phyloP scores from a whole-genome alignment of 306 rosid genomes.

The Vigna mungo region DNA sequence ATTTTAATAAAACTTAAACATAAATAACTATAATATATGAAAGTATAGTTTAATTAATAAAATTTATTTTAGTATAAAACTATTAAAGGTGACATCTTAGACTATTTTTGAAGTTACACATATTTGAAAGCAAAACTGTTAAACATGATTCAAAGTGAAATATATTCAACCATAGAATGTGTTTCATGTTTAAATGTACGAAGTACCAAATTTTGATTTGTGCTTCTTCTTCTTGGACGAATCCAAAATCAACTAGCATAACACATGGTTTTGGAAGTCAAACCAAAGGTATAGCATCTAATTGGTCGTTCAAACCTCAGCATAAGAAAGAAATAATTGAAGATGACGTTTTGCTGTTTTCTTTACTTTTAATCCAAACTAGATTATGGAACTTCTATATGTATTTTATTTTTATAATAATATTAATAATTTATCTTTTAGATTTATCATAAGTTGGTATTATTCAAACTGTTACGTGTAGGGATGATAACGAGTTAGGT shows the following conservation, averaged over 20 bases:
- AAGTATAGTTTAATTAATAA: no score
- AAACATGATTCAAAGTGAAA: background rate
- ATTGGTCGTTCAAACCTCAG: background rate
- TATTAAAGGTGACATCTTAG: no score
- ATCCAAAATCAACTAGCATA: background rate
- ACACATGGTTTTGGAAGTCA: background rate
- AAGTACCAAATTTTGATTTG: conserved; percentile 2
- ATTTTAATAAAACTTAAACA: no score
- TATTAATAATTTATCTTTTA: no score
- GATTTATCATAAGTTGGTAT: no score
- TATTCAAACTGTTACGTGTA: no score
- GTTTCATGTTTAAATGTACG: background rate
- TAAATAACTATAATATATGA: no score
- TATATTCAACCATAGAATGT: background rate
- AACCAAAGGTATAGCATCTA: background rate
- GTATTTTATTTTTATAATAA: no score
- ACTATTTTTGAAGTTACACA: no score
- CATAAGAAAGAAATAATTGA: background rate
- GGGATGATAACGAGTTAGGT: no score
- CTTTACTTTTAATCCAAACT: background rate
- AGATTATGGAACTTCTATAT: background rate
- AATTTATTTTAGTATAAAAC: no score
- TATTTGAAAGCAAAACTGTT: background rate
- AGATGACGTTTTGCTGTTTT: background rate
- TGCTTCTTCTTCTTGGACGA: background rate